A percentile compares a stretch with the other conserved stretches of the same genome.
phyloP scores from a whole-genome alignment of 2,329 filamentous ascomycete species.

The Coniochaeta sp. region DNA sequence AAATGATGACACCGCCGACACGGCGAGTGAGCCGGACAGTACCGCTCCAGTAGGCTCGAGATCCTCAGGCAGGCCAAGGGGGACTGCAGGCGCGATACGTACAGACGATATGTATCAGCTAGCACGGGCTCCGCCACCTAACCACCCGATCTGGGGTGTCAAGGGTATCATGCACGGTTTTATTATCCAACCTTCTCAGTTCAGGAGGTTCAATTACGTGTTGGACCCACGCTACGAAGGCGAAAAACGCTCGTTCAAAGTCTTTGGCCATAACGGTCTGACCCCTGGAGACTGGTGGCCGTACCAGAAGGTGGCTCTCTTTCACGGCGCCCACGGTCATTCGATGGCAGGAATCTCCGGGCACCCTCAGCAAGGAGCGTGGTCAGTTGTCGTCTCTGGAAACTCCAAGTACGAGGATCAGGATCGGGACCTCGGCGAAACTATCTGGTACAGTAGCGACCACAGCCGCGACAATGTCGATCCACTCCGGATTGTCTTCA shows the following conservation, averaged over 20 bases:
- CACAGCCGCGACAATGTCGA: slow-evolving; percentile 11
- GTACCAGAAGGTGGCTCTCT: slow-evolving; percentile 38
- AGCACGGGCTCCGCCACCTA: slow-evolving; percentile 8
- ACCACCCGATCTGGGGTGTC: slow-evolving; percentile 21
- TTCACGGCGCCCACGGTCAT: slow-evolving; percentile 45
- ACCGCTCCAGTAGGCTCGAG: neutral
- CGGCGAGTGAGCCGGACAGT: neutral
- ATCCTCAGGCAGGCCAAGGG: neutral
- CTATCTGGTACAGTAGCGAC: slow-evolving; percentile 17
- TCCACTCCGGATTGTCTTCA: neutral
- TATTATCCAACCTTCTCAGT: neutral
- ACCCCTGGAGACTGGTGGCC: slow-evolving; percentile 44
- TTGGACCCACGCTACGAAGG: slow-evolving; percentile 8
- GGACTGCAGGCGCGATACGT: neutral
- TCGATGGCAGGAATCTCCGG: slow-evolving; percentile 44
- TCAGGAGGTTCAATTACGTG: neutral
- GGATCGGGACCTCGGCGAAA: slow-evolving; percentile 16
- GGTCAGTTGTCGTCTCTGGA: slow-evolving; percentile 44
- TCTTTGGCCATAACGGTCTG: slow-evolving; percentile 25
- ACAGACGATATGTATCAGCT: neutral
- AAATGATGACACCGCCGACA: neutral
- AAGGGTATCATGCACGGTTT: slow-evolving; percentile 23
- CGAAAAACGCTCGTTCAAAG: slow-evolving; percentile 8
- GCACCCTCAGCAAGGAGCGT: slow-evolving; percentile 34
- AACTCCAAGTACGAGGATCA: slow-evolving; percentile 13